These are phyloP conservation scores for Penicillium waksmanii DNA, from an alignment of 495 filamentous ascomycete genomes.

Conservation along the genomic window DNA sequence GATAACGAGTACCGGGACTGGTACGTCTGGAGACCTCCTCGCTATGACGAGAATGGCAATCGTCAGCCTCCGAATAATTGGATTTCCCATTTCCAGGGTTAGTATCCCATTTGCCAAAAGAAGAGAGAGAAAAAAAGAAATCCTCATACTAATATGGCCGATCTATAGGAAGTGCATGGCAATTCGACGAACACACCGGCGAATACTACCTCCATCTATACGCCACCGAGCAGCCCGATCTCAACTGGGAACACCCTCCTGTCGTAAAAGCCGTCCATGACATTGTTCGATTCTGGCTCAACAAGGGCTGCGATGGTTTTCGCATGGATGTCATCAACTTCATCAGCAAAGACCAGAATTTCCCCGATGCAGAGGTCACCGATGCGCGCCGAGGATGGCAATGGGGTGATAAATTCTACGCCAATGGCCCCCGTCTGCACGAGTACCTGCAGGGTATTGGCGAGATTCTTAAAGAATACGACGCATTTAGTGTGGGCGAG, in stretches of 20 bases:
- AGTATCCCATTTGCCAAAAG: neutral
- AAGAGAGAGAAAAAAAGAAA: neutral
- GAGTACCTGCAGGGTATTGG: slow-evolving; percentile 66
- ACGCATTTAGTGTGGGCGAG: slow-evolving; percentile 73
- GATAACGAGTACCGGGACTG: slow-evolving; percentile 65
- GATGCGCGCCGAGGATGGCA: slow-evolving; percentile 55
- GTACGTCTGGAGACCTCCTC: slow-evolving; percentile 73
- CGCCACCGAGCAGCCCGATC: slow-evolving; percentile 66
- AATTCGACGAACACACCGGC: slow-evolving; percentile 63
- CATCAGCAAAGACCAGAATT: slow-evolving; percentile 63
- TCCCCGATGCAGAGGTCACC: slow-evolving; percentile 64
- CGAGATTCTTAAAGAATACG: slow-evolving; percentile 67
- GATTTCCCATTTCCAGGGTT: slow-evolving; percentile 61
- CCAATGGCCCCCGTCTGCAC: slow-evolving; percentile 68
- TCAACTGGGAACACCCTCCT: slow-evolving; percentile 73
- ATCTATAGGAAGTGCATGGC: slow-evolving; percentile 59
- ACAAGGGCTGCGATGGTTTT: slow-evolving; percentile 70
- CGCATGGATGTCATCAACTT: slow-evolving; percentile 71
- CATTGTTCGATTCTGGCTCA: slow-evolving; percentile 73
- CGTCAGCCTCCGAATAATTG: slow-evolving; percentile 73
- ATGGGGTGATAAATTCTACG: slow-evolving; percentile 58
- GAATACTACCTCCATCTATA: slow-evolving; percentile 77
- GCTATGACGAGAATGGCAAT: slow-evolving; percentile 60
- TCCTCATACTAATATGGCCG: neutral
- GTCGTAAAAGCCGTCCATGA: slow-evolving; percentile 67